Evolutionary conservation across 1,139 yeast genomes (phyloP), one percentile per base, ranked within the genome.

Genomic region (Nakaseomyces kungkrabaensis): DNA sequence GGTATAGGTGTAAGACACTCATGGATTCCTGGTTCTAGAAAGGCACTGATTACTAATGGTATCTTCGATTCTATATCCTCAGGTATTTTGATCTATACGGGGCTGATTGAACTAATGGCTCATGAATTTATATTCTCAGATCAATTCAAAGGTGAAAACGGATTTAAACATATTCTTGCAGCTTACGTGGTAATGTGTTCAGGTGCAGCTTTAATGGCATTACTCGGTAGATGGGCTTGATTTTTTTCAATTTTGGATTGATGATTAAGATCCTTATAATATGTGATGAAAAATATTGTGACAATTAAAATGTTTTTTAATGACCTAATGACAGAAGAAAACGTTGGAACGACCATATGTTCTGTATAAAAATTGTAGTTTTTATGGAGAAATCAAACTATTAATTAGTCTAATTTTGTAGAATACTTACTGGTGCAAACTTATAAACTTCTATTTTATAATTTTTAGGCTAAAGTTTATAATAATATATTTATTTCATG

Each of bases 191-290:
- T 63, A n/a, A 65, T 83, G 79, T 74, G 83, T 59, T 63, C 73
- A 55, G 95, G 95, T 52, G 82, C 89, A 22, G 92, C 84, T 43
- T 67, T 85, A 49, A 86, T 86, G 95, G 94, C 95, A 1, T 72
- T 86, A 51, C 71, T 86, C 50, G 95, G 94, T 52, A 80, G 78
- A 66, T 86, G 95, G 95, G 95, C 92, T 9, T 85, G 65, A 68
- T 17, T 17, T 17, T 17, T 4, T 34, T 29, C 31, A 29, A 4
- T 34, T n/a, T 17, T 13, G n/a, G 11, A 11, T 34, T 34, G n/a
- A 34, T 34, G n/a, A 4, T 17, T 17, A 17, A 17, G 1, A 17
- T 17, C 22, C 22, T 17, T 17, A 17, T 17, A 17, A 17, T 17
- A 17, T 34, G 37, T 11, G 17, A 34, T 13, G 37, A 34, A 8